Conservation (phyloP, 1,284 basidiomycete genomes). For the Pholiota adiposa region DNA sequence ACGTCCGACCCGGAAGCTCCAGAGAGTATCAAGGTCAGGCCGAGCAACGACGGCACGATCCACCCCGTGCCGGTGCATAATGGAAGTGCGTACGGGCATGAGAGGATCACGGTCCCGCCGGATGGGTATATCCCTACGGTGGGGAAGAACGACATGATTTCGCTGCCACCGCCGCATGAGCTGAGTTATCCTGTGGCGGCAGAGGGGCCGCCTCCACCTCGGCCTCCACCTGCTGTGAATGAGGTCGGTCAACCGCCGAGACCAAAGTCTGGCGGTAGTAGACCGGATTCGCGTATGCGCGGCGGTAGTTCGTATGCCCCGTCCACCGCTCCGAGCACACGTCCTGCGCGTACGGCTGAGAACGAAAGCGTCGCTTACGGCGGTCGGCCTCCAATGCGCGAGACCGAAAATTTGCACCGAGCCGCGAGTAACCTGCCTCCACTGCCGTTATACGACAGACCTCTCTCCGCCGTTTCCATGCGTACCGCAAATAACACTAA, state of each 20-base stretch:
- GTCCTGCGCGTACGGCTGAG: background rate
- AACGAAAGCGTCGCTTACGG: background rate
- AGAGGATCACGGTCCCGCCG: slow-evolving; percentile 32
- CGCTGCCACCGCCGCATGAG: slow-evolving; percentile 43
- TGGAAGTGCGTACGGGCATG: slow-evolving; percentile 29
- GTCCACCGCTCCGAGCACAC: too few relatives aligned
- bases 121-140: slow-evolving; percentile 43
- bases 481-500: slow-evolving; percentile 11
- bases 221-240: too few relatives aligned
- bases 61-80: slow-evolving; percentile 23
- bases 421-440: background rate
- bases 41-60: slow-evolving; percentile 16
- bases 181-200: slow-evolving; percentile 31
- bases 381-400: background rate
- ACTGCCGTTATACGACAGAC: background rate
- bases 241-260: too few relatives aligned
- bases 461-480: slow-evolving; percentile 8
- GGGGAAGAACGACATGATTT: slow-evolving; percentile 34
- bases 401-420: too few relatives aligned
- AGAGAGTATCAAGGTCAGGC: slow-evolving; percentile 25
- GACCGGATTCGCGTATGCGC: background rate
- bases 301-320: background rate
- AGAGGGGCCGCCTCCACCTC: slow-evolving; percentile 1
- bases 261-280: slow-evolving; percentile 9
- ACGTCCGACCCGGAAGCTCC: slow-evolving; percentile 15